Percentiles rank a stretch among this genome's conserved stretches.
Evolutionary conservation across 441 rosid species (phyloP).

Genomic region (Pelargonium cotyledonis): DNA sequence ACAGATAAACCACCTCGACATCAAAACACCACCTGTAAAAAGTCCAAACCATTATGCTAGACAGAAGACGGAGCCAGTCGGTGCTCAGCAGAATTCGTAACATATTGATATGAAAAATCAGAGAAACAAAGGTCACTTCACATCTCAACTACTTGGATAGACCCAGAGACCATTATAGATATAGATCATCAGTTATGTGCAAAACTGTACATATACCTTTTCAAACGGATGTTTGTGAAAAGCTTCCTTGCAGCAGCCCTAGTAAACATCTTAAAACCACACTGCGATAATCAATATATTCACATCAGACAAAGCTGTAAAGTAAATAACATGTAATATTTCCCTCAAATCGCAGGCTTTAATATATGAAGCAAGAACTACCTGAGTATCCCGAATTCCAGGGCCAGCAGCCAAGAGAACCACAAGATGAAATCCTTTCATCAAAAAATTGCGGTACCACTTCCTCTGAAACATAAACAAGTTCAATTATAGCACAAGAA

Average conservation of each 20-base stretch:
- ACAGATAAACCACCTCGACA: slow-evolving; percentile 75
- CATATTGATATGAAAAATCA: no score
- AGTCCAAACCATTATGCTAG: neutral
- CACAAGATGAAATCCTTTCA: slow-evolving; percentile 94
- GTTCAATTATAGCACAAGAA: neutral
- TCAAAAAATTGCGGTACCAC: slow-evolving; percentile 43
- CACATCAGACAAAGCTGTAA: slow-evolving; percentile 15
- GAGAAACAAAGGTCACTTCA: no score
- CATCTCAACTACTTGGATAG: no score
- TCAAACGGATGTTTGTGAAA: slow-evolving; percentile 71
- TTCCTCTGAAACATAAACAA: neutral
- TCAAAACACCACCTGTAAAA: slow-evolving; percentile 94
- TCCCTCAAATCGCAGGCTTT: neutral
- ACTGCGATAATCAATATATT: slow-evolving; percentile 33
- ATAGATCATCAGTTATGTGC: neutral
- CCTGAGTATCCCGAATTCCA: slow-evolving; percentile 95
- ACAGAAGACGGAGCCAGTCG: no score
- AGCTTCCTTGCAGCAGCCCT: slow-evolving; percentile 92
- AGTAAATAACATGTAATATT: slow-evolving; percentile 7
- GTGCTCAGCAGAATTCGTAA: no score
- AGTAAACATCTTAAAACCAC: slow-evolving; percentile 98
- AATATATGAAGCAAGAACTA: slow-evolving; percentile 16
- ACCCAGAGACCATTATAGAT: no score
- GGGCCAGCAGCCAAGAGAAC: slow-evolving; percentile 79
- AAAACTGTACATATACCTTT: slow-evolving; percentile 40